These are phyloP conservation scores for Salinomyces thailandicus DNA, from an alignment of 2,329 filamentous ascomycete genomes.

Conservation along the genomic window DNA sequence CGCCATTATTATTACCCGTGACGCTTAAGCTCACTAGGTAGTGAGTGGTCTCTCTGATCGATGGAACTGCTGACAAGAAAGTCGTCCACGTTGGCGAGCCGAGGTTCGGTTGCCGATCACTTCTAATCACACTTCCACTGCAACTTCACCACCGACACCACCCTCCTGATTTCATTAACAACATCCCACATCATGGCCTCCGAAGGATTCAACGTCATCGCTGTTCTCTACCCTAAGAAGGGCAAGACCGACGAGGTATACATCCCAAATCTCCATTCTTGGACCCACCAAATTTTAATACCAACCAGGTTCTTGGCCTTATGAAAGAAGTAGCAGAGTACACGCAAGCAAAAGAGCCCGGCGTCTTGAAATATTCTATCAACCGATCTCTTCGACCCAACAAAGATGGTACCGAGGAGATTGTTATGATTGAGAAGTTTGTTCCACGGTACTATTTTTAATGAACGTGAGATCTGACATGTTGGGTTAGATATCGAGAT, in stretches of 20 bases:
- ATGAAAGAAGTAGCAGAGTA: conserved; percentile 8
- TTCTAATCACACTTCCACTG: too few relatives aligned
- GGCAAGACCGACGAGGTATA: conserved; percentile 11
- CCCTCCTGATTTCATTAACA: too few relatives aligned
- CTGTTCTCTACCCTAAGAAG: conserved; percentile 10
- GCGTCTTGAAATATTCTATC: conserved; percentile 8
- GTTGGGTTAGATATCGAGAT: conserved; percentile 2
- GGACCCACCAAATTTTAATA: background rate
- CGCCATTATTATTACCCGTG: too few relatives aligned
- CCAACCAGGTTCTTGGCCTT: conserved; percentile 9
- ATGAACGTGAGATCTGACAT: background rate
- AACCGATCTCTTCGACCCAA: conserved; percentile 8
- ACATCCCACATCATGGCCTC: too few relatives aligned
- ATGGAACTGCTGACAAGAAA: too few relatives aligned
- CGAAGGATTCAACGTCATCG: conserved; percentile 10
- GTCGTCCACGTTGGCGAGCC: too few relatives aligned
- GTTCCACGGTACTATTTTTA: background rate
- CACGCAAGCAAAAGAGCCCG: conserved; percentile 8
- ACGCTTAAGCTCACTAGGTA: too few relatives aligned
- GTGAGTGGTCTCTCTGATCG: too few relatives aligned
- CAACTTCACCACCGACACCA: too few relatives aligned
- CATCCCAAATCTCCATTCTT: background rate
- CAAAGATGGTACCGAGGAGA: conserved; percentile 11
- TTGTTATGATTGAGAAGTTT: conserved; percentile 12
- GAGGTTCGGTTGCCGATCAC: too few relatives aligned